Evolutionary conservation across 768 basidiomycete genomes (phyloP).

Genomic region (Suillus sp.): DNA sequence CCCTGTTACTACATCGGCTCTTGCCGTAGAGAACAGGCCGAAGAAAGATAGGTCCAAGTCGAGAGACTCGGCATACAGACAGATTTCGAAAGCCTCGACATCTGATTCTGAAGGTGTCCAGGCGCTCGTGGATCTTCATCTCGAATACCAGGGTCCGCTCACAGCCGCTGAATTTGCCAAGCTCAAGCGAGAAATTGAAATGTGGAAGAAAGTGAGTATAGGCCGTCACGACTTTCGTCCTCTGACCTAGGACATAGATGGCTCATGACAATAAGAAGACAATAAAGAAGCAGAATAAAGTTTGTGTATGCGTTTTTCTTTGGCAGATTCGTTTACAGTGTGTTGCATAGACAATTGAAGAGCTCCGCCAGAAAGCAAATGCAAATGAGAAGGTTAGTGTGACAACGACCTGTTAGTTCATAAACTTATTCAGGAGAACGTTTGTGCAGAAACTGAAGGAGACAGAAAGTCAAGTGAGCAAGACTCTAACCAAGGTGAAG

Average conservation of each 20-base stretch:
- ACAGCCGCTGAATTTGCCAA: slow-evolving; percentile 53
- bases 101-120: slow-evolving; percentile 32
- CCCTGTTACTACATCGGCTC: slow-evolving; percentile 15
- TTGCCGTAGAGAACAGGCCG: slow-evolving; percentile 2
- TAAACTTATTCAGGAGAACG: slow-evolving; percentile 7
- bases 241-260: slow-evolving; percentile 29
- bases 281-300: slow-evolving; percentile 60
- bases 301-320: slow-evolving; percentile 22
- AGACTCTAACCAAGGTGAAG: slow-evolving; percentile 46
- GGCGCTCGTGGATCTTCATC: slow-evolving; percentile 18
- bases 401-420: not conserved
- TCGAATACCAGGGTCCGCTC: slow-evolving; percentile 36
- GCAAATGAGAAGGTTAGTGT: slow-evolving; percentile 40
- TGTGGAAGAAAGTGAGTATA: slow-evolving; percentile 45
- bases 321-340: slow-evolving; percentile 11
- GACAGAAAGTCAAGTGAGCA: slow-evolving; percentile 45
- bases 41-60: slow-evolving; percentile 41
- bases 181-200: slow-evolving; percentile 59
- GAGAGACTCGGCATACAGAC: slow-evolving; percentile 29
- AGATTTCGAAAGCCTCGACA: slow-evolving; percentile 24
- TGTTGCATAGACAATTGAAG: slow-evolving; percentile 50
- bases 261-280: slow-evolving; percentile 50
- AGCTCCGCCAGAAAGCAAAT: slow-evolving; percentile 47
- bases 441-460: slow-evolving; percentile 45
- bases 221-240: not conserved